Evolutionary conservation across 805 yeast species (phyloP), one percentile per base, ranked within the genome.

Genomic region (Cyberlindnera bimundalis): DNA sequence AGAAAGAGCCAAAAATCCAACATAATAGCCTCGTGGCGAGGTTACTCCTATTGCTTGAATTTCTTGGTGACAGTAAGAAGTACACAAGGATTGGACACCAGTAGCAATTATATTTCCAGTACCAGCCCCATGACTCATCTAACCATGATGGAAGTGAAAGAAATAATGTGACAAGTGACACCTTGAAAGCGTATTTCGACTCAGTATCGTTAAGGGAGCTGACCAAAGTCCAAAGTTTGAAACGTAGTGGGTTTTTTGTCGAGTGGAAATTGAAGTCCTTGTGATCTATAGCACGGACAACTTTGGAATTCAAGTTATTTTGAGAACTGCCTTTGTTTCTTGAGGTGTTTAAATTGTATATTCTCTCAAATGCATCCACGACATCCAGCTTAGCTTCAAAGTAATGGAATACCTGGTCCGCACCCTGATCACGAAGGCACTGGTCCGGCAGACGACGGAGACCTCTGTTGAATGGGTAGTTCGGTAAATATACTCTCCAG

Each of bases 371-470:
- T 1, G 72, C 66, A 37, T 68, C 73, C 40, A 68, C 71, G 6
- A 73, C 75, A 35, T 70, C 76, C 13, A 56, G 34, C 40, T 68
- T 67, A 1, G 71, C 60, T 39, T 69, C 73, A 37, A 60, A 61
- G 45, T 70, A 73, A 29, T 67, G 62, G 15, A 65, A 60, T 7
- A 69, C 66, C n/a, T 65, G 60, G 19, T 67, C 67, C 2, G 72
- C 68, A 15, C 78, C 78, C 47, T 69, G 69, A 51, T 74, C 79
- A 26, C 64, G 59, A 6, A 67, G 53, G 45, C 73, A 70, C 33
- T 65, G 72, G 24, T 50, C 55, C 0, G 74, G 67, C n/a, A 71
- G 45, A 28, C 73, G 60, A 31, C 62, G 61, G 11, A 74, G 37
- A 0, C 75, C 70, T 40, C 74, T 56, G 4, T 47, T 32, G 6